These are phyloP conservation scores for Chlorencoelia australis DNA, from an alignment of 2,329 filamentous ascomycete species.

Conservation along the genomic window DNA sequence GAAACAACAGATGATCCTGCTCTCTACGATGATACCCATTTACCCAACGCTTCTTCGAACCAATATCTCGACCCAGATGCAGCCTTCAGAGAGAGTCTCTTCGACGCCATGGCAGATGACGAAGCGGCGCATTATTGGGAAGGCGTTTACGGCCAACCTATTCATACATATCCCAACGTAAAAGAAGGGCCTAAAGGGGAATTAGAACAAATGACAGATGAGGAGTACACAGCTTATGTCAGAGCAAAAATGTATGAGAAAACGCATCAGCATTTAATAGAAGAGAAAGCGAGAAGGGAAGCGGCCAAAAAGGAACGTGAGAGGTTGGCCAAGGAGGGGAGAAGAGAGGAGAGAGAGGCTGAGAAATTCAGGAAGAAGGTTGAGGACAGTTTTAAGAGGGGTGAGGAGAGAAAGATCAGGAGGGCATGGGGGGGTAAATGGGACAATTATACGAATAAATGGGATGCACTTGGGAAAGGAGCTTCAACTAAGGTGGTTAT, in stretches of 20 bases:
- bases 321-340: slow-evolving; percentile 29
- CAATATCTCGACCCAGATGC: slow-evolving; percentile 51
- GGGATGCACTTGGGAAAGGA: slow-evolving; percentile 40
- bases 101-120: slow-evolving; percentile 94
- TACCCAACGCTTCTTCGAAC: slow-evolving; percentile 28
- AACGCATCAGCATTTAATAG: slow-evolving; percentile 72
- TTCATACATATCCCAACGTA: slow-evolving; percentile 61
- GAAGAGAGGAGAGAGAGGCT: slow-evolving; percentile 31
- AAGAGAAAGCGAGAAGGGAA: slow-evolving; percentile 58
- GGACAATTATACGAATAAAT: slow-evolving; percentile 53
- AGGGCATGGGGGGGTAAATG: slow-evolving; percentile 50
- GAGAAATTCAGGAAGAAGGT: slow-evolving; percentile 49
- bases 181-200: slow-evolving; percentile 38
- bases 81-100: slow-evolving; percentile 87
- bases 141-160: slow-evolving; percentile 88
- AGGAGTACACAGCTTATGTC: slow-evolving; percentile 83
- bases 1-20: slow-evolving; percentile 24
- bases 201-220: slow-evolving; percentile 81
- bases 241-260: slow-evolving; percentile 91
- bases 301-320: slow-evolving; percentile 41
- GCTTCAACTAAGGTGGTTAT: slow-evolving; percentile 36
- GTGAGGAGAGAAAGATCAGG: slow-evolving; percentile 44
- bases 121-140: slow-evolving; percentile 96
- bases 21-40: slow-evolving; percentile 31
- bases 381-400: slow-evolving; percentile 57